Percentiles rank a stretch among this genome's conserved stretches.
phyloP scores from a whole-genome alignment of 2,329 filamentous ascomycete species.

The Exophiala sp. region DNA sequence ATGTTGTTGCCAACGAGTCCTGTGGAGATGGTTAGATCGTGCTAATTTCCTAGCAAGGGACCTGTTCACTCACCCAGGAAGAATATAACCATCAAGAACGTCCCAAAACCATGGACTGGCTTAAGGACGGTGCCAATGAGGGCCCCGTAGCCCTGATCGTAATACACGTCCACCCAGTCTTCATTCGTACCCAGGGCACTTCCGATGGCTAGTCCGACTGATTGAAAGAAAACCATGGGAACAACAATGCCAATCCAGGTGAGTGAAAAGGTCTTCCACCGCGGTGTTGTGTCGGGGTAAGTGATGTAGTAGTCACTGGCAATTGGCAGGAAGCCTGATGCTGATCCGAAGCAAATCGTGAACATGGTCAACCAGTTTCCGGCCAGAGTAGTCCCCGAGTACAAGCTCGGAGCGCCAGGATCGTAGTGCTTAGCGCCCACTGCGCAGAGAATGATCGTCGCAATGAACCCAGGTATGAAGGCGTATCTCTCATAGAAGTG shows the following conservation, averaged over 20 bases:
- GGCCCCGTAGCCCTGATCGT: conserved; percentile 26
- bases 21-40: conserved; percentile 19
- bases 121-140: conserved; percentile 19
- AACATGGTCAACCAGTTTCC: conserved; percentile 38
- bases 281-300: conserved; percentile 26
- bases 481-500: conserved; percentile 30
- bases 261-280: conserved; percentile 28
- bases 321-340: conserved; percentile 29
- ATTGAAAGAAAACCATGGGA: conserved; percentile 28
- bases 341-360: conserved; percentile 35
- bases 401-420: conserved; percentile 3
- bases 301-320: conserved; percentile 31
- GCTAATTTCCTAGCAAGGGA: neutral
- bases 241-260: conserved; percentile 30
- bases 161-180: conserved; percentile 24
- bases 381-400: conserved; percentile 10
- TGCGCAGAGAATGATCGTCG: conserved; percentile 8
- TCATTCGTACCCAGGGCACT: conserved; percentile 21
- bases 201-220: conserved; percentile 23
- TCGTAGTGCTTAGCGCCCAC: conserved; percentile 4
- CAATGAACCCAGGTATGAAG: conserved; percentile 30
- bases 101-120: conserved; percentile 7
- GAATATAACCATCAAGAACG: conserved; percentile 11
- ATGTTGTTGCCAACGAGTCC: conserved; percentile 44
- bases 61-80: conserved; percentile 2